These are phyloP conservation scores for Barnettozyma sucrosica DNA, from an alignment of 805 yeast species.

Conservation along the genomic window DNA sequence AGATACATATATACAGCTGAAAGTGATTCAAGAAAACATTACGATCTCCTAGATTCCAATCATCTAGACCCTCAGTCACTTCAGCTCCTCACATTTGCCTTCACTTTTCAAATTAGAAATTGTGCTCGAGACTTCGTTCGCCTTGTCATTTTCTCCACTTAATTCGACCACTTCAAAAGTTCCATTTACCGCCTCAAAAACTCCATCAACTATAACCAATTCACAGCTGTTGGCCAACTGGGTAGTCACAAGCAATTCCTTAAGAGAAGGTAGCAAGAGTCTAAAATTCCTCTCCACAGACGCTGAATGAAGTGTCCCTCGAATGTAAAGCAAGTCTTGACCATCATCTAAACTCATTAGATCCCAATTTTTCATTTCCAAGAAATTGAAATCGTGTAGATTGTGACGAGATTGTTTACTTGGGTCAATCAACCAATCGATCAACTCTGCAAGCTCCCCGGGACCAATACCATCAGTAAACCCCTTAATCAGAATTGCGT, in stretches of 20 bases:
- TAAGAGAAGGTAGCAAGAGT: conserved; percentile 33
- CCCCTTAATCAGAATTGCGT: conserved; percentile 50
- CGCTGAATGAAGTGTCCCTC: conserved; percentile 21
- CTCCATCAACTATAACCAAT: conserved; percentile 36
- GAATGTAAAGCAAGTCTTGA: conserved; percentile 32
- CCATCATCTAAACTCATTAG: conserved; percentile 39
- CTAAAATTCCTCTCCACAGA: conserved; percentile 34
- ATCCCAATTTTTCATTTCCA: conserved; percentile 21
- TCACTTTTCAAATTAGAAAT: background rate
- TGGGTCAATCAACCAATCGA: conserved; percentile 18
- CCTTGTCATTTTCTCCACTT: background rate
- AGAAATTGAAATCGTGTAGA: background rate
- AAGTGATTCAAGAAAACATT: no score
- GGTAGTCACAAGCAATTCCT: conserved; percentile 29
- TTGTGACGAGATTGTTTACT: background rate
- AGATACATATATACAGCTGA: no score
- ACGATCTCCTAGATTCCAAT: background rate
- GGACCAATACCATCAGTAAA: conserved; percentile 47
- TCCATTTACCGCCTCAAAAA: conserved; percentile 15
- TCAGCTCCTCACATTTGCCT: background rate
- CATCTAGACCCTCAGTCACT: background rate
- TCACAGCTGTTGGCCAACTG: conserved; percentile 46
- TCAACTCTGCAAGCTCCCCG: conserved; percentile 26
- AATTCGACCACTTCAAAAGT: background rate
- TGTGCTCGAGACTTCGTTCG: background rate